phyloP scores from a whole-genome alignment of 2,329 filamentous ascomycete species.

The Colletotrichum trifolii region DNA sequence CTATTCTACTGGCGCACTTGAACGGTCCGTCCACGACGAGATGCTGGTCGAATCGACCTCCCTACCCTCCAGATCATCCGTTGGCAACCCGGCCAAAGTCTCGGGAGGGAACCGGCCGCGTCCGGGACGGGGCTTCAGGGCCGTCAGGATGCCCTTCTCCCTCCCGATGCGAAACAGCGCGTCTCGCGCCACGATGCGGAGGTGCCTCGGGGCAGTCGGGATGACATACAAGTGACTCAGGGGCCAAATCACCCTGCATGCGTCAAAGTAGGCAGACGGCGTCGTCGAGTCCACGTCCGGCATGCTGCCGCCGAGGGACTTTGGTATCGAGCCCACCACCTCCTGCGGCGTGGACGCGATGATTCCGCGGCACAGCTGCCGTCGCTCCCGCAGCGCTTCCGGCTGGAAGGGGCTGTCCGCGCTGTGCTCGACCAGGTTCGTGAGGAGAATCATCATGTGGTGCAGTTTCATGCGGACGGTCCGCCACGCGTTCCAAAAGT shows the following conservation, averaged over 20 bases:
- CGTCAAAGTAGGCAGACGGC: constrained; percentile 49
- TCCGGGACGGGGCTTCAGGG: constrained; percentile 38
- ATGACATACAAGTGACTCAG: constrained; percentile 47
- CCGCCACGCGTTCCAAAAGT: constrained; percentile 48
- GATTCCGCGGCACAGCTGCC: constrained; percentile 41
- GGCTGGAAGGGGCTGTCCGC: constrained; percentile 39
- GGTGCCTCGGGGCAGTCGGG: constrained; percentile 42
- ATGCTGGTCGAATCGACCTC: not conserved
- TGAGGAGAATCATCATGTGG: constrained; percentile 45
- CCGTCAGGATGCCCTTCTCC: constrained; percentile 51
- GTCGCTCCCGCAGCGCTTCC: constrained; percentile 43
- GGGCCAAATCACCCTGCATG: constrained; percentile 52
- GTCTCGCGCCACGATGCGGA: constrained; percentile 43
- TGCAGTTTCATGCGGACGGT: constrained; percentile 50
- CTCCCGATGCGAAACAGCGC: constrained; percentile 48
- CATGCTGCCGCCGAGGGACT: constrained; percentile 41
- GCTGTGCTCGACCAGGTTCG: constrained; percentile 50
- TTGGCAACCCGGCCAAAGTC: constrained; percentile 17
- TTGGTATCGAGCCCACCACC: constrained; percentile 44
- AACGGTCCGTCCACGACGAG: not conserved
- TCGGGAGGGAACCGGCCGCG: not conserved
- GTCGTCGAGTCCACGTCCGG: constrained; percentile 41
- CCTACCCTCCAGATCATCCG: constrained; percentile 7
- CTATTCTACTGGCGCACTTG: not conserved
- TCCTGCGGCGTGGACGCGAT: constrained; percentile 43